Evolutionary conservation across 1,284 basidiomycete genomes (phyloP).

Genomic region (Cryptococcus floricola): DNA sequence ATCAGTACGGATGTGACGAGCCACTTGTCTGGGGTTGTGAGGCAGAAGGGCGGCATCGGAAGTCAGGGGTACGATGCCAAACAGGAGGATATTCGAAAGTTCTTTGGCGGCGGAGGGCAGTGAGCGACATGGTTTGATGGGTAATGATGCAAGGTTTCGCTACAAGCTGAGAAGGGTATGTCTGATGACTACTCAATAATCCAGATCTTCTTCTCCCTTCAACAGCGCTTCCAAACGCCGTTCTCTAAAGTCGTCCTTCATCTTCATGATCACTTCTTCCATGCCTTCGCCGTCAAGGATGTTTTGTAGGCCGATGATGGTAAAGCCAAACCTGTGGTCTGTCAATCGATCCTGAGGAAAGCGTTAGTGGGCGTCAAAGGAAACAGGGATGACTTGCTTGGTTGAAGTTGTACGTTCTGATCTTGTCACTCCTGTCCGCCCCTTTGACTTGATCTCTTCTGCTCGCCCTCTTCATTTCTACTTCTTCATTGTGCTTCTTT

Average conservation of each 20-base stretch:
- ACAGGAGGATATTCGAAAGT: constrained; percentile 69
- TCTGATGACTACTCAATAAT: constrained; percentile 23
- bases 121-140: background rate
- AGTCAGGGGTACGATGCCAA: constrained; percentile 66
- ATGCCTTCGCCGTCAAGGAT: constrained; percentile 76
- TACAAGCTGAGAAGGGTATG: background rate
- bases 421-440: constrained; percentile 83
- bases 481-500: constrained; percentile 65
- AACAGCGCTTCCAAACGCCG: constrained; percentile 66
- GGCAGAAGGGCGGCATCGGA: constrained; percentile 74
- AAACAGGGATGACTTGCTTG: constrained; percentile 56
- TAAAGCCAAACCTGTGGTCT: constrained; percentile 80
- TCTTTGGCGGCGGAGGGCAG: constrained; percentile 59
- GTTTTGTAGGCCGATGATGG: constrained; percentile 66
- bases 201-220: constrained; percentile 47
- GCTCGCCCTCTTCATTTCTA: constrained; percentile 64
- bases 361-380: background rate
- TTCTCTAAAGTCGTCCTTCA: constrained; percentile 63
- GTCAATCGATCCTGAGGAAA: constrained; percentile 72
- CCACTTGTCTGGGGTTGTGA: constrained; percentile 52
- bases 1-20: constrained; percentile 42
- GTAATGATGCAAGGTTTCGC: constrained; percentile 7
- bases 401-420: constrained; percentile 87
- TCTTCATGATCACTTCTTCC: constrained; percentile 55
- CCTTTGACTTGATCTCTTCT: constrained; percentile 70